phyloP scores from a whole-genome alignment of 495 filamentous ascomycete species.

The Podospora comata region DNA sequence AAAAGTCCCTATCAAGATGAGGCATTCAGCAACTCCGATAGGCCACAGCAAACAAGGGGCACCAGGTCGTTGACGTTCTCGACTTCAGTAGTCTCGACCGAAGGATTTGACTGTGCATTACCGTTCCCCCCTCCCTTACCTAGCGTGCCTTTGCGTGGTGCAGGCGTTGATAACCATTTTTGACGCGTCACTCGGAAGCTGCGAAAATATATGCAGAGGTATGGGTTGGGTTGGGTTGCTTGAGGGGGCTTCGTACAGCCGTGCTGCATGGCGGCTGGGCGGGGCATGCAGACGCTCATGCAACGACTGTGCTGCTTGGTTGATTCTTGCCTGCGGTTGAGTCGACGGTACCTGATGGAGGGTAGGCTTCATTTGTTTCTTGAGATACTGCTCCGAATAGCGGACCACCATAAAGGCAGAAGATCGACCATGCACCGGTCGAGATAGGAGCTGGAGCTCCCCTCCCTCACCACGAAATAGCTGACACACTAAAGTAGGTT shows the following conservation, averaged over 20 bases:
- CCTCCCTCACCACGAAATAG: too few relatives aligned
- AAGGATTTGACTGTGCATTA: constrained; percentile 5
- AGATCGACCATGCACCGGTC: neutral
- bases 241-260: neutral
- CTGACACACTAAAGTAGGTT: too few relatives aligned
- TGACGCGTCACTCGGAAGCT: constrained; percentile 8
- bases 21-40: constrained; percentile 5
- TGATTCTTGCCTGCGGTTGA: neutral
- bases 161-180: neutral
- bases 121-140: neutral
- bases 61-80: constrained; percentile 7
- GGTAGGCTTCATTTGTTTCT: neutral
- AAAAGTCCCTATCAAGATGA: neutral
- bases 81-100: constrained; percentile 3
- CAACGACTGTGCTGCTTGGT: neutral
- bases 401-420: neutral
- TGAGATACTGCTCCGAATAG: neutral
- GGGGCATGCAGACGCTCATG: neutral
- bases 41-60: neutral
- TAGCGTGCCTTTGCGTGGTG: neutral
- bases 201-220: neutral
- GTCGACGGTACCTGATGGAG: neutral
- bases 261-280: neutral
- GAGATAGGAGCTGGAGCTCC: neutral
- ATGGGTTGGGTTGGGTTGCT: neutral